Evolutionary conservation across 768 basidiomycete genomes (phyloP).

Genomic region (Piloderma croceum): DNA sequence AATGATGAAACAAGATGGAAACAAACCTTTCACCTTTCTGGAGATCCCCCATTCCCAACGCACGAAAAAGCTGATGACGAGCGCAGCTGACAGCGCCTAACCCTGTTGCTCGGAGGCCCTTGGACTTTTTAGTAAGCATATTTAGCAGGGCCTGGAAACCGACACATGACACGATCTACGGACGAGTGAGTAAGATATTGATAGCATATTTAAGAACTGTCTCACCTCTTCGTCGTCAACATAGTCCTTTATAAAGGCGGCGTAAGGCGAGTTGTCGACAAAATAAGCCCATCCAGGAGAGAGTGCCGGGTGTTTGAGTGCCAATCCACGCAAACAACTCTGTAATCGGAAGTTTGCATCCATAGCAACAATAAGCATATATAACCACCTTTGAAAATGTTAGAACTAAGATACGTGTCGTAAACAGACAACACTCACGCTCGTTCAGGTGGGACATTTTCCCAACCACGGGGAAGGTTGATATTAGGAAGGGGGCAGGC

Average conservation of each 20-base stretch:
- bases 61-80: slow-evolving; percentile 10
- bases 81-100: slow-evolving; percentile 16
- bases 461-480: slow-evolving; percentile 5
- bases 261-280: slow-evolving; percentile 5
- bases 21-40: slow-evolving; percentile 21
- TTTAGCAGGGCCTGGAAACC: too few species aligned
- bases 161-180: neutral
- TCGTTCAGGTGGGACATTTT: neutral
- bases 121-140: slow-evolving; percentile 12
- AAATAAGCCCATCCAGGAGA: slow-evolving; percentile 8
- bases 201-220: neutral
- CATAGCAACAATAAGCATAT: slow-evolving; percentile 16
- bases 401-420: neutral
- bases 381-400: slow-evolving; percentile 14
- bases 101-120: slow-evolving; percentile 18
- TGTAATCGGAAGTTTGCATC: slow-evolving; percentile 25
- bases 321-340: too few species aligned
- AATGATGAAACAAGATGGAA: neutral
- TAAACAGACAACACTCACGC: too few species aligned
- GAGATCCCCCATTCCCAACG: slow-evolving; percentile 20
- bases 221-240: too few species aligned
- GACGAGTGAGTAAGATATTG: neutral
- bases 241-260: neutral
- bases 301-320: slow-evolving; percentile 7
- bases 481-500: slow-evolving; percentile 9